A percentile compares a stretch with the other conserved stretches of the same genome.
phyloP scores from a whole-genome alignment of 169 alveolate genomes.

The Theileria parva region DNA sequence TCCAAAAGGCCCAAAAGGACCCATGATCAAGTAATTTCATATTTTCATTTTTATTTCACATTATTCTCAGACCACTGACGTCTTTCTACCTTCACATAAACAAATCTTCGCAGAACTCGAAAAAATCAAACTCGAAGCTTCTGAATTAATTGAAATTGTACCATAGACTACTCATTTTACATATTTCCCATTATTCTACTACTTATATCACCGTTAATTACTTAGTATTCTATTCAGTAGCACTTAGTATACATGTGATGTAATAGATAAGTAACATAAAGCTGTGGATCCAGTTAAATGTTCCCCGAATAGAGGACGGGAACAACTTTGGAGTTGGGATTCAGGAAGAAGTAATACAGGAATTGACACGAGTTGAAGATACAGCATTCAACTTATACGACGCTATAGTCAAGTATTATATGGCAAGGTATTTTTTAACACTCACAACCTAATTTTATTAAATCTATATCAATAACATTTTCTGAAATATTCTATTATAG shows the following conservation, averaged over 20 bases:
- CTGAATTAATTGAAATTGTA: constrained; percentile 83
- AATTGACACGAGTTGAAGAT: constrained; percentile 86
- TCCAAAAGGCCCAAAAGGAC: constrained; percentile 53
- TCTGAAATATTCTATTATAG: constrained; percentile 31
- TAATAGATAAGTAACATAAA: constrained; percentile 78
- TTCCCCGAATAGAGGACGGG: constrained; percentile 88
- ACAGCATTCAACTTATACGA: constrained; percentile 84
- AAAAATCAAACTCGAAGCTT: constrained; percentile 79
- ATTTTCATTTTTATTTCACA: neutral
- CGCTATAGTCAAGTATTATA: constrained; percentile 82
- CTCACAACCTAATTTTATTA: neutral
- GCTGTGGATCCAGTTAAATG: constrained; percentile 87
- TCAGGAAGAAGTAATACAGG: constrained; percentile 89
- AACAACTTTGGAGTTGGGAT: constrained; percentile 89
- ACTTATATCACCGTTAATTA: neutral
- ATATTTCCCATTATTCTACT: neutral
- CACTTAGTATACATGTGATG: neutral
- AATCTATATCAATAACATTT: no score
- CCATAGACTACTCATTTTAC: neutral
- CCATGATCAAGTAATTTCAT: constrained; percentile 37
- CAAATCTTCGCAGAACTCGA: constrained; percentile 79
- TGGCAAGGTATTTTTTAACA: constrained; percentile 66
- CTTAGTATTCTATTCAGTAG: neutral
- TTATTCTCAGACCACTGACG: constrained; percentile 25
- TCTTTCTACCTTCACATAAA: constrained; percentile 74